Conservation (phyloP, 73 alveolate genomes). For the Uronychia binucleata region DNA sequence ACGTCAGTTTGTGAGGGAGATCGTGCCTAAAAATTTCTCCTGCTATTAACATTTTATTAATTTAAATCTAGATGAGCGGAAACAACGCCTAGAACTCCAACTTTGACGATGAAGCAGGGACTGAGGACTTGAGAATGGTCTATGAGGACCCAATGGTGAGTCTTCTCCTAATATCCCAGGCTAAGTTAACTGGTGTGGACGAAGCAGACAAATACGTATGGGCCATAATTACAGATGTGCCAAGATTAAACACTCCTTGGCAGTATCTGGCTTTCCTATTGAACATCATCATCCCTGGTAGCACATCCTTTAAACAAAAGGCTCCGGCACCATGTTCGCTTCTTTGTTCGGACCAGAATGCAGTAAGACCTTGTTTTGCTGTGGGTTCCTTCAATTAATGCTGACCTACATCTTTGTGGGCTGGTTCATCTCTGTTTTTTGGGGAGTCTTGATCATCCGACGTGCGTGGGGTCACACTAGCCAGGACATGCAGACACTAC, state of each 20-base stretch:
- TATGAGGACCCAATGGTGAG: background rate
- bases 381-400: no score
- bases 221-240: slow-evolving; percentile 52
- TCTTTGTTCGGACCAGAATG: background rate
- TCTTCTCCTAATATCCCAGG: background rate
- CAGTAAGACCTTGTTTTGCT: no score
- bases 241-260: slow-evolving; percentile 47
- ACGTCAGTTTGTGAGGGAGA: slow-evolving; percentile 34
- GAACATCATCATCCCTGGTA: slow-evolving; percentile 50
- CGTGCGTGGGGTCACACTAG: no score
- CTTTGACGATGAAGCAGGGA: background rate
- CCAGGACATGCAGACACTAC: no score
- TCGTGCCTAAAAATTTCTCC: slow-evolving; percentile 20
- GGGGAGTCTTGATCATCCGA: no score
- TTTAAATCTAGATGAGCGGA: background rate
- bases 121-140: background rate
- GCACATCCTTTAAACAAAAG: background rate
- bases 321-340: background rate
- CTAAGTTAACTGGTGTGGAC: slow-evolving; percentile 10
- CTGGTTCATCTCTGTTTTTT: no score
- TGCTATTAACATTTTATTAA: background rate
- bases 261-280: slow-evolving; percentile 32
- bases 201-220: slow-evolving; percentile 40
- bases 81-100: background rate
- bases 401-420: no score